Base-by-base conservation (phyloP, 2,329 filamentous ascomycete species). In the Diplodia seriata region DNA sequence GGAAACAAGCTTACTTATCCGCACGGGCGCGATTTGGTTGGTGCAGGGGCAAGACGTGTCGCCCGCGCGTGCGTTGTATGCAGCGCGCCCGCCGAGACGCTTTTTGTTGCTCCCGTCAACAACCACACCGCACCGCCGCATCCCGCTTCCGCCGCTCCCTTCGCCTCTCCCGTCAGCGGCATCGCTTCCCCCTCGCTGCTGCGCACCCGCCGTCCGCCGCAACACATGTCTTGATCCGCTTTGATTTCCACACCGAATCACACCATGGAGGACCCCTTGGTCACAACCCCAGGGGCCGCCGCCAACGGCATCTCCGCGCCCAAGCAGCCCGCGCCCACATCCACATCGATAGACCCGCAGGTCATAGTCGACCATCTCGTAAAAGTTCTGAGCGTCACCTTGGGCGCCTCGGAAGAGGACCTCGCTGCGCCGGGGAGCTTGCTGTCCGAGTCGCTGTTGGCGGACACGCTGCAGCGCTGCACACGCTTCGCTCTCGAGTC, bases 401-500 rank as follows among this genome's bases (percentile, higher is more conserved):
- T 85, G 26, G 83, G 82, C 53, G 83, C 83, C 36, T 77, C 82
- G n/a, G 88, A 89, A 76, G 85, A 88, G 70, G 94, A 99, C 76
- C 87, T 99, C 66, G 89, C 94, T 78, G 87, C 87, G 71, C 83
- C 89, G 18, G 93, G 92, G 70, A 97, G 92, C 82, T 84, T 99
- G 80, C 85, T 99, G 70, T 93, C 93, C 68, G 85, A 89, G 74
- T 81, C 85, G 68, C 87, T 86, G 72, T 87, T 92, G 72, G 82
- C 85, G 66, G 94, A 98, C 74, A 97, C 95, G 7, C 82, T 97
- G 68, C 89, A 93, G 77, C 88, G 93, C 82, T 97, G 94, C 80
- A 89, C 89, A 72, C 90, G 94, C 74, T 98, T 98, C 80, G 93
- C 93, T 68, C 89, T 89, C 70, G 96, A 99, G 80, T 86, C 91